Base-by-base conservation (phyloP, 129 eudicot species). In the Arctium lappa region DNA sequence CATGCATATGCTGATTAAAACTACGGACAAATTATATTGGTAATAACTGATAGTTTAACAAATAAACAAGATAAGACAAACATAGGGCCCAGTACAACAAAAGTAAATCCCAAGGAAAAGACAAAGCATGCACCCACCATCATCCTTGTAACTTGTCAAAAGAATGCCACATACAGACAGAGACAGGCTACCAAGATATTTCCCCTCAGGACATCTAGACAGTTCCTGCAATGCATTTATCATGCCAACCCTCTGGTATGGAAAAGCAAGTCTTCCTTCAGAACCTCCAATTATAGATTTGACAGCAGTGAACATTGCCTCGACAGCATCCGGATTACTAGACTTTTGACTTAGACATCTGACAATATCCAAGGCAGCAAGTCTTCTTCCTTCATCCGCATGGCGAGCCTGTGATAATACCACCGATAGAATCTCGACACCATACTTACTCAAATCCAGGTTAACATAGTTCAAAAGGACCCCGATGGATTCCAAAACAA, bases 211-310 rank as follows among this genome's bases (percentile, higher is more conserved):
- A 75, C 98, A 90, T 75, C 34, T 80, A 7, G 99, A 90, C 77
- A 96, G 34, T 77, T 91, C 95, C 78, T 88, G 90, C 82, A 96
- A 65, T 13, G 96, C 93, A 83, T 85, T 87, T 50, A 93, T 82
- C 99, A 93, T 91, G 62, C 99, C 99, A 82, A 89, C 91, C 75
- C 99, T 91, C 87, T 96, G 99, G 87, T 96, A 96, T 13, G 99
- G 99, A 90, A 93, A 96, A 72, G 98, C 89, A 69, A 96, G 94
- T 69, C 99, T 87, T 60, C 99, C 99, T 86, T 93, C 99, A n/a
- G 96, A 93, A 85, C 99, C 99, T 85, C 97, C 96, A 42, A 91
- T 83, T 18, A 93, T 89, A 84, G 92, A 88, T 88, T 89, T 96
- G 72, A 93, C 69, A 22, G 91, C 86, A 85, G 46, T 77, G 81